A percentile compares a stretch with the other conserved stretches of the same genome.
These are phyloP conservation scores for Marasmius fiardii DNA, from an alignment of 1,284 basidiomycete genomes.

Conservation along the genomic window DNA sequence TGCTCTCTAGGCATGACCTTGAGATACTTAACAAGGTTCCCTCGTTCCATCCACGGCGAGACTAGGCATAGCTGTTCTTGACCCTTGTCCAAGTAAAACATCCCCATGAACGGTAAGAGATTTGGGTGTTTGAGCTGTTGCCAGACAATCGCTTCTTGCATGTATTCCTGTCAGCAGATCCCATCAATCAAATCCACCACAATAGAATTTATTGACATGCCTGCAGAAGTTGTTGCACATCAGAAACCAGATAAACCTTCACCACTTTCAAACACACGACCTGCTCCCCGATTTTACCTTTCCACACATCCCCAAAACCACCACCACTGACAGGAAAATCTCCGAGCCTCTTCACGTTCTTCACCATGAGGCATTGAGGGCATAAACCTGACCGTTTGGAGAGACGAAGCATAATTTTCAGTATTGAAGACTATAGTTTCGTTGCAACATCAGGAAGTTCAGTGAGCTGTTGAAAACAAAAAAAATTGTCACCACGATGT, in stretches of 20 bases:
- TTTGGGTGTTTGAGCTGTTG: too few species aligned
- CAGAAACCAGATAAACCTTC: background rate
- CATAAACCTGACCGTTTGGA: background rate
- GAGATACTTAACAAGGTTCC: background rate
- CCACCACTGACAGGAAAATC: background rate
- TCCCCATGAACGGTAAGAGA: background rate
- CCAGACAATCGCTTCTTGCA: too few species aligned
- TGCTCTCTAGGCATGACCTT: background rate
- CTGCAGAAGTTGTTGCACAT: background rate
- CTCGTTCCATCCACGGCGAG: background rate
- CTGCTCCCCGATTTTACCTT: background rate
- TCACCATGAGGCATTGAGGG: background rate
- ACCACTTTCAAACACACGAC: background rate
- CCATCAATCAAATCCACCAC: too few species aligned
- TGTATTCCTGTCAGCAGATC: too few species aligned
- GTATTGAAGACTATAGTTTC: background rate
- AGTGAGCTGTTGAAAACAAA: background rate
- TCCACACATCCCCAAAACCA: conserved; percentile 2
- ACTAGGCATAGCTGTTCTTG: background rate
- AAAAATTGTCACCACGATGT: too few species aligned
- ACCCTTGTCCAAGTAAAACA: background rate
- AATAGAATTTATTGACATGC: background rate
- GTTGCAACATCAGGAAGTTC: background rate
- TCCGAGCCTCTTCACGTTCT: conserved; percentile 2
- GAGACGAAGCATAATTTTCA: background rate